Percentiles rank a stretch among this genome's conserved stretches.
Evolutionary conservation across 345 rosid species (phyloP).

Genomic region (Lagerstroemia speciosa): DNA sequence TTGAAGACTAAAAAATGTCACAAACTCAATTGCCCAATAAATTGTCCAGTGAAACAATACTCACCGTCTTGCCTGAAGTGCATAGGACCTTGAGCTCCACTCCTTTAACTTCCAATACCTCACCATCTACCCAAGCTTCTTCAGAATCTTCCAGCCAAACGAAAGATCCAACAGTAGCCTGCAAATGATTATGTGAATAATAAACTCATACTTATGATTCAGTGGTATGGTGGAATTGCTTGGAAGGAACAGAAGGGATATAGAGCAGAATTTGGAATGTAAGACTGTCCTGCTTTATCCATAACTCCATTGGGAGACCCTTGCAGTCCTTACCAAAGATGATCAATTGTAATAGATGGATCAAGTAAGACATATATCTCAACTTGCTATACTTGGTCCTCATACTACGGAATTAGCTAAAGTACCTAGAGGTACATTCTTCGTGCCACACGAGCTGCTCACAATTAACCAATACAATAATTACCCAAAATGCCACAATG

Average conservation of each 20-base stretch:
- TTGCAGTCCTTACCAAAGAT: neutral
- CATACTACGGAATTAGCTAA: neutral
- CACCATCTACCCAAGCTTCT: slow-evolving; percentile 88
- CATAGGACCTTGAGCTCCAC: slow-evolving; percentile 72
- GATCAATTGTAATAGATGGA: neutral
- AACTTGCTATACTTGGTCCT: neutral
- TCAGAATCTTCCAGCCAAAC: slow-evolving; percentile 96
- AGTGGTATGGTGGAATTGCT: neutral
- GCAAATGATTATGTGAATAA: slow-evolving; percentile 13
- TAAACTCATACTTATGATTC: neutral
- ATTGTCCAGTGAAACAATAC: neutral
- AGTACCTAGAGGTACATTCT: neutral
- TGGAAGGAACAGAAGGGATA: neutral
- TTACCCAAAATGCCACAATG: neutral
- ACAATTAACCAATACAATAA: neutral
- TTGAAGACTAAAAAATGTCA: neutral
- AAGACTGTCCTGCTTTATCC: neutral
- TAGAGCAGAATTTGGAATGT: neutral
- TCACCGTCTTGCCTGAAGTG: slow-evolving; percentile 77
- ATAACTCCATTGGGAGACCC: neutral
- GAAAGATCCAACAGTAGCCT: slow-evolving; percentile 79
- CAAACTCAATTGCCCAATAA: neutral
- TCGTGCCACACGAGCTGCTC: neutral
- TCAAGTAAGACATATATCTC: neutral
- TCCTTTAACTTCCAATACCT: slow-evolving; percentile 62